phyloP scores from a whole-genome alignment of 768 basidiomycete genomes.

The Boletus edulis region DNA sequence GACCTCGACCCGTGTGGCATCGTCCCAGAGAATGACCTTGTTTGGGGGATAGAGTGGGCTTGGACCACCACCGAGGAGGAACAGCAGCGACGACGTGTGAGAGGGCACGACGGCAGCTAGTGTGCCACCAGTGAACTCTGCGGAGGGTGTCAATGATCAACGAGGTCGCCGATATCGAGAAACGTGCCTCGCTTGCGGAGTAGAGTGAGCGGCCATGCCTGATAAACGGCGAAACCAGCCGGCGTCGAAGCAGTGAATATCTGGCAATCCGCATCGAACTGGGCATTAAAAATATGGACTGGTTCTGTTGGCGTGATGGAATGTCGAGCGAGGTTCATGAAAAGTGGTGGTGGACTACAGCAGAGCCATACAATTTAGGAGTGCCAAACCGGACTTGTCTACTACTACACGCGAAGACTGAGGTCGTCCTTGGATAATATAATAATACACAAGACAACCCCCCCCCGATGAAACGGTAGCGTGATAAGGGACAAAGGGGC shows the following conservation, averaged over 20 bases:
- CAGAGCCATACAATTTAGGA: conserved; percentile 23
- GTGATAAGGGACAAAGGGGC: conserved; percentile 19
- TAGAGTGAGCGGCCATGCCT: conserved; percentile 69
- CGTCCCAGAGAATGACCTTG: conserved; percentile 91
- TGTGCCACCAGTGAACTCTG: conserved; percentile 80
- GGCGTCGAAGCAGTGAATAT: conserved; percentile 82
- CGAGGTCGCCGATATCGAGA: not conserved
- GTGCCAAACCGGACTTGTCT: conserved; percentile 5
- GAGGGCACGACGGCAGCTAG: conserved; percentile 73
- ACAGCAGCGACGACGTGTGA: conserved; percentile 79
- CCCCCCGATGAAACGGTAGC: conserved; percentile 10
- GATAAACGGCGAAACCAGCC: conserved; percentile 82
- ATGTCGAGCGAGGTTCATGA: conserved; percentile 86
- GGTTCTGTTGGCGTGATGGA: conserved; percentile 76
- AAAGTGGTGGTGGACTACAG: conserved; percentile 4
- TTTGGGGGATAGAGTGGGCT: conserved; percentile 90
- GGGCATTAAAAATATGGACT: conserved; percentile 71
- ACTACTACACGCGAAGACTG: too few species aligned
- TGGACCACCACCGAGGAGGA: conserved; percentile 83
- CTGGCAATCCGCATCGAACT: conserved; percentile 74
- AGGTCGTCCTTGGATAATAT: conserved; percentile 7
- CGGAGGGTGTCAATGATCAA: conserved; percentile 16
- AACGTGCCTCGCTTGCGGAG: conserved; percentile 76
- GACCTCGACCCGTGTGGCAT: conserved; percentile 69
- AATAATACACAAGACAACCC: conserved; percentile 23